Percentiles rank a stretch among this genome's conserved stretches.
phyloP scores from a whole-genome alignment of 768 basidiomycete genomes.

The Crucibulum laeve region DNA sequence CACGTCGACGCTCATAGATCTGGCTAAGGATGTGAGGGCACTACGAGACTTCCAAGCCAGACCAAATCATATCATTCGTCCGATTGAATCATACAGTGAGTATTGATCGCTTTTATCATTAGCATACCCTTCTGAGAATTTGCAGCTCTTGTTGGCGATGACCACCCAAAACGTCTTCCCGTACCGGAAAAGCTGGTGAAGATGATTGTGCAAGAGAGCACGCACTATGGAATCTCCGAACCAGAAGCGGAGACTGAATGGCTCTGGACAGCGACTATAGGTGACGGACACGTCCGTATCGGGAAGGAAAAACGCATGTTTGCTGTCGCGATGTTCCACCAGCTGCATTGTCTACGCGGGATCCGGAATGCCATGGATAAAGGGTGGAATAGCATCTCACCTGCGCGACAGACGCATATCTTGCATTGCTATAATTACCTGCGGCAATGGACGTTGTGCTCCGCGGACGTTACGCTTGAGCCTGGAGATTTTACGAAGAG shows the following conservation, averaged over 20 bases:
- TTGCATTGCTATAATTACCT: conserved; percentile 48
- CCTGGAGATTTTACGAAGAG: conserved; percentile 31
- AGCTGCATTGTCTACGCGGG: conserved; percentile 40
- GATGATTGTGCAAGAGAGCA: conserved; percentile 22
- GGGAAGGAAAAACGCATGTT: conserved; percentile 25
- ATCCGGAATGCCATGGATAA: conserved; percentile 22
- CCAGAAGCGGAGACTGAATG: conserved; percentile 23
- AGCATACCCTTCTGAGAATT: neutral
- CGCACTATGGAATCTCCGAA: conserved; percentile 19
- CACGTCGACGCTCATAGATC: conserved; percentile 16
- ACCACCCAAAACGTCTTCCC: conserved; percentile 23
- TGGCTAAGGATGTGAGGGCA: conserved; percentile 15
- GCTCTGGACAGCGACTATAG: conserved; percentile 22
- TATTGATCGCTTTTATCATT: neutral
- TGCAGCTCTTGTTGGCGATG: conserved; percentile 20
- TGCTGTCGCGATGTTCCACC: conserved; percentile 38
- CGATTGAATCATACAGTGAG: conserved; percentile 18
- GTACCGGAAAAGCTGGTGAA: conserved; percentile 19
- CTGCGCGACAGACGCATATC: conserved; percentile 20
- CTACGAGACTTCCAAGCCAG: conserved; percentile 13
- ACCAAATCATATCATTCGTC: conserved; percentile 9
- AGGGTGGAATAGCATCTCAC: conserved; percentile 15
- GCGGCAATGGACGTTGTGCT: conserved; percentile 39
- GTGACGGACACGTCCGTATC: conserved; percentile 20
- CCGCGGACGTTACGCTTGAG: conserved; percentile 44